Evolutionary conservation across 106 monocot genomes (phyloP).

Genomic region (Dendrobium nobile): DNA sequence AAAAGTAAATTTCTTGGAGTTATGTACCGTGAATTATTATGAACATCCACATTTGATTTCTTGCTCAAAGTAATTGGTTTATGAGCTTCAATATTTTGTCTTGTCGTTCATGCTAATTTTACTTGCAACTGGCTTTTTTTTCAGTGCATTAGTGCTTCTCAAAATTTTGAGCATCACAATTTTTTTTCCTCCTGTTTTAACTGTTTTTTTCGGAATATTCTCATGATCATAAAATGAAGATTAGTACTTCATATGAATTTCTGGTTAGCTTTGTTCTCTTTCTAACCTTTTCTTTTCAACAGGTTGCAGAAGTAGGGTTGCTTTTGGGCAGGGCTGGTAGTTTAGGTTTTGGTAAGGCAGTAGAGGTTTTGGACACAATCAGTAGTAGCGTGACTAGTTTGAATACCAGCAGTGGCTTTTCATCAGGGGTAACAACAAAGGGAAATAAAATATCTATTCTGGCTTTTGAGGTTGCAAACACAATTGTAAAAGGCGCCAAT

Average conservation of each 20-base stretch:
- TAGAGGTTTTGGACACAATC: conserved; percentile 64
- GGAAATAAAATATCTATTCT: conserved; percentile 59
- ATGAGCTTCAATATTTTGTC: neutral
- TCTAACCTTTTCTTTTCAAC: conserved; percentile 6
- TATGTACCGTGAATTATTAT: neutral
- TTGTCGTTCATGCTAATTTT: neutral
- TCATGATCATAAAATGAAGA: neutral
- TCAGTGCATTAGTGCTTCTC: neutral
- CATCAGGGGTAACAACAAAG: conserved; percentile 38
- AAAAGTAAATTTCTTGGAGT: neutral
- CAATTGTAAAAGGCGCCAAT: conserved; percentile 66
- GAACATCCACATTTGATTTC: neutral
- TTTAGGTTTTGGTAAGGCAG: conserved; percentile 73
- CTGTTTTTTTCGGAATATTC: neutral
- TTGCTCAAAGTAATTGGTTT: neutral
- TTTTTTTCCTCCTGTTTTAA: neutral
- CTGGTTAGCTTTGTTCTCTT: neutral
- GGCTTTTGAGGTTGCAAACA: conserved; percentile 87
- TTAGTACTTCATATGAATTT: neutral
- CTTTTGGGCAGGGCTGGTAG: conserved; percentile 66
- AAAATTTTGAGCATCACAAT: neutral
- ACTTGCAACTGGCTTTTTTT: neutral
- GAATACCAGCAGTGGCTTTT: conserved; percentile 46
- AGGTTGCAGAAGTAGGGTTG: conserved; percentile 62
- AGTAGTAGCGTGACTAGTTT: conserved; percentile 70